Base-by-base conservation (phyloP, 345 rosid genomes). In the Erysimum cheiranthoides region DNA sequence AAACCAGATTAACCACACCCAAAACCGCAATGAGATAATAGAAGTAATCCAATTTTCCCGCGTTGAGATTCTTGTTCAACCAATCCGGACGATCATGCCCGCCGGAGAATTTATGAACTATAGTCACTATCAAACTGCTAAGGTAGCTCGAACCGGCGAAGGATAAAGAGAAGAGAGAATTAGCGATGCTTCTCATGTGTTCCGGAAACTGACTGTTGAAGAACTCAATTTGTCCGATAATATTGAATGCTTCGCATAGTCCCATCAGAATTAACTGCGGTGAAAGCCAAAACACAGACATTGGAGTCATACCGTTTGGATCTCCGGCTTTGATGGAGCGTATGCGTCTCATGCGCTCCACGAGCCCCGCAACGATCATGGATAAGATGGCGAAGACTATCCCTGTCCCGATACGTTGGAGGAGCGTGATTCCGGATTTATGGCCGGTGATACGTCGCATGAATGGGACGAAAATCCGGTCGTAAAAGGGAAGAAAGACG, bases 161-260 rank as follows among this genome's bases (percentile, higher is more conserved):
- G 2, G 95, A 77, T 0, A 79, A 43, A 92, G 92, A 93, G 75
- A 90, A 90, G 63, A 93, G 74, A 2, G 93, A 82, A 13, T 86
- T 83, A 9, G 98, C 97, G 0, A 85, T 84, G 73, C 93, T 91
- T 77, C 93, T 86, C 98, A 90, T 93, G 80, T 93, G 89, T 54
- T 91, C 95, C 0, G 98, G 98, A 16, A 93, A 80, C 72, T 91
- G 96, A 79, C 88, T 93, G 28, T 90, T 89, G 82, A 93, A 88
- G 57, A 93, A 90, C 76, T 90, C 96, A 2, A 89, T 72, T 42
- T 89, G 93, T 39, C 97, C 97, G 0, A 93, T 90, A 0, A 90
- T 79, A 83, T 89, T 89, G 68, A 89, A 93, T 0, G 96, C 96
- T 78, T 93, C 96, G 4, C 95, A 96, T 43, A 89, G 83, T 30